These are phyloP conservation scores for Leishmania major DNA, from an alignment of 208 protist genomes.

Conservation along the genomic window DNA sequence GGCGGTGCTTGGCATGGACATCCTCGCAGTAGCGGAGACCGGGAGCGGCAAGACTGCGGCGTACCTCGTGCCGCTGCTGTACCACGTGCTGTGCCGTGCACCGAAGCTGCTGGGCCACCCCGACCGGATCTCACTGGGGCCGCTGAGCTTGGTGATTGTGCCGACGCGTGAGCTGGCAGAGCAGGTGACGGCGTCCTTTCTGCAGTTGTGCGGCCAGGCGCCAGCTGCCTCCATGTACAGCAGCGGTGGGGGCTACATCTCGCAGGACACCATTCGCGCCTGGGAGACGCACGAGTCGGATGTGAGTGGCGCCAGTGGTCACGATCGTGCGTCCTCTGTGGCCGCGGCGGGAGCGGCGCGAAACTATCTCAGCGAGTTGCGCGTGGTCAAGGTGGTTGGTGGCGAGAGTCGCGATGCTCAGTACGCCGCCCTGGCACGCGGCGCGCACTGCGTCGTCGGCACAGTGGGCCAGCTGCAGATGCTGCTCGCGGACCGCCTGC, in stretches of 20 bases:
- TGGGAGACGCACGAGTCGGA: constrained; percentile 21
- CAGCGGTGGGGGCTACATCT: not conserved
- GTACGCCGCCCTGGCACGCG: constrained; percentile 47
- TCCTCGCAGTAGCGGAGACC: constrained; percentile 92
- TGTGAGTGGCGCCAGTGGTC: not conserved
- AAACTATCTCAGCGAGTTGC: constrained; percentile 62
- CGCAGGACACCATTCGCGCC: not conserved
- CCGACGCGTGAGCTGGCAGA: constrained; percentile 94
- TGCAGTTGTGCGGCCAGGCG: constrained; percentile 24
- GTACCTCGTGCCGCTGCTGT: constrained; percentile 91
- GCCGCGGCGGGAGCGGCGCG: constrained; percentile 6
- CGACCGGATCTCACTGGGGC: constrained; percentile 69
- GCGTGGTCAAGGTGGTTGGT: constrained; percentile 77
- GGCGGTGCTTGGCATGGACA: constrained; percentile 47
- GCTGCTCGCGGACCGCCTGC: constrained; percentile 64
- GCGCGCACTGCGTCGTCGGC: constrained; percentile 82
- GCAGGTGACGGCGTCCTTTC: constrained; percentile 73
- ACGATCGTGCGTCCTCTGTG: not conserved
- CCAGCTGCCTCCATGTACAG: not conserved
- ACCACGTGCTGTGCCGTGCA: constrained; percentile 53
- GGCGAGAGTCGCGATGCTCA: constrained; percentile 65
- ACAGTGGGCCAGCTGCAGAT: constrained; percentile 80
- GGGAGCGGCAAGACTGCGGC: constrained; percentile 94
- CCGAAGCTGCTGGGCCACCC: constrained; percentile 63
- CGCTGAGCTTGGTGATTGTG: constrained; percentile 86